Evolutionary conservation across 169 alveolate species (phyloP).

Genomic region (Babesia bigemina): DNA sequence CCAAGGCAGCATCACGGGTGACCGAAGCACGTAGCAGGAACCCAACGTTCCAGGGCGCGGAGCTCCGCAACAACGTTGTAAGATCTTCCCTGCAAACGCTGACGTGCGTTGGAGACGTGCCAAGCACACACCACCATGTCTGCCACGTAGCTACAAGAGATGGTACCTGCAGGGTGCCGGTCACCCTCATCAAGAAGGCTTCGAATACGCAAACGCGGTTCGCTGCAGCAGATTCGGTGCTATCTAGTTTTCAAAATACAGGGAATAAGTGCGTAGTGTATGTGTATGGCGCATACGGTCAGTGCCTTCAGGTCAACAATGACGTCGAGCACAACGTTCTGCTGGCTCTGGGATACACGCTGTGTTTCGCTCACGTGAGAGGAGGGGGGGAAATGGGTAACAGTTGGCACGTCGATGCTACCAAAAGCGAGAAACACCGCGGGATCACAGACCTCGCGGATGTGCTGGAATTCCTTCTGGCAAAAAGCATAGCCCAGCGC

Average conservation of each 20-base stretch:
- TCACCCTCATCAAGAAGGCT: not conserved
- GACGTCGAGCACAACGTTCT: slow-evolving; percentile 50
- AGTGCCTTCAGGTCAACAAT: slow-evolving; percentile 33
- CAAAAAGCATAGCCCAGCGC: slow-evolving; percentile 43
- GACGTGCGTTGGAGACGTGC: not conserved
- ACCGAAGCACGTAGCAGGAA: no score
- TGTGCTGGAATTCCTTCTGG: slow-evolving; percentile 53
- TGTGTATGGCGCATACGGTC: slow-evolving; percentile 66
- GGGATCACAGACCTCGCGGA: slow-evolving; percentile 56
- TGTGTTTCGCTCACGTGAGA: slow-evolving; percentile 72
- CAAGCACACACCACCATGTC: not conserved
- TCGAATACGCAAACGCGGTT: not conserved
- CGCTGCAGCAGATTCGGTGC: not conserved
- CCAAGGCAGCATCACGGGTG: not conserved
- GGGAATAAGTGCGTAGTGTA: slow-evolving; percentile 49
- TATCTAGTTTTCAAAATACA: not conserved
- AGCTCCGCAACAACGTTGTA: not conserved
- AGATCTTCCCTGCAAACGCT: not conserved
- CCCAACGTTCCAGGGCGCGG: no score
- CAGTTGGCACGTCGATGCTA: slow-evolving; percentile 41
- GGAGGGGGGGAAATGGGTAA: slow-evolving; percentile 70
- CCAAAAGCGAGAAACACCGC: slow-evolving; percentile 12
- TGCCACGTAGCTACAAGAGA: not conserved
- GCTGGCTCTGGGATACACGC: slow-evolving; percentile 57
- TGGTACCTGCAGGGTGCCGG: slow-evolving; percentile 5